Base-by-base conservation (phyloP, 2,329 filamentous ascomycete genomes). In the Aspergillus proliferans region DNA sequence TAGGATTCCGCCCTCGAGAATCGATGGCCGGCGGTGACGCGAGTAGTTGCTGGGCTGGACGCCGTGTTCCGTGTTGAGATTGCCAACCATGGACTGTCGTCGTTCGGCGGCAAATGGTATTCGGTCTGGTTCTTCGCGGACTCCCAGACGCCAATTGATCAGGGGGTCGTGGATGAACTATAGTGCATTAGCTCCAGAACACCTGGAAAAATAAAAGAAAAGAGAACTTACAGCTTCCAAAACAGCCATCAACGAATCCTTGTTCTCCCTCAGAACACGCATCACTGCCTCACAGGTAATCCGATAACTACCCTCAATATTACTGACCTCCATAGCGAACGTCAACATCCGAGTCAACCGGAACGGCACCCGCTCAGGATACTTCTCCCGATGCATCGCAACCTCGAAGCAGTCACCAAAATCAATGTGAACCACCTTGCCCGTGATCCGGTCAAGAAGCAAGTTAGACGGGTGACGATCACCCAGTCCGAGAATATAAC, bases 381-480 rank as follows among this genome's bases (percentile, higher is more conserved):
- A 99, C 70, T 98, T 98, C 71, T 99, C 94, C 58, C 93, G 87
- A 74, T 98, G 94, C 91, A 96, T 98, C 24, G 93, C 93, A 47
- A 98, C 89, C 70, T 99, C 93, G 74, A 99, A 99, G 69, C 93
- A 99, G 73, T 98, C 93, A 60, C 93, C 93, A 63, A 98, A 98
- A 76, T 99, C 93, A 60, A 98, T 97, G 67, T 99, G 93, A 57
- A 98, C 86, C 55, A 98, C 93, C 75, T 95, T 95, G 65, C 93
- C 93, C 1, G 92, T 97, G 52, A 94, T 84, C 38, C 90, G 86
- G 69, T 98, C 93, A 38, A 99, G 85, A 86, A 98, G 94, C 63
- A 99, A 75, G 70, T 99, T 99, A 52, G 90, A 96, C 34, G 94
- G 94, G 72, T 99, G 93, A 43, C 93, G 85, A 73, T 99, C 93